phyloP scores from a whole-genome alignment of 2,329 filamentous ascomycete species.

The Colletotrichum cordylinicola region DNA sequence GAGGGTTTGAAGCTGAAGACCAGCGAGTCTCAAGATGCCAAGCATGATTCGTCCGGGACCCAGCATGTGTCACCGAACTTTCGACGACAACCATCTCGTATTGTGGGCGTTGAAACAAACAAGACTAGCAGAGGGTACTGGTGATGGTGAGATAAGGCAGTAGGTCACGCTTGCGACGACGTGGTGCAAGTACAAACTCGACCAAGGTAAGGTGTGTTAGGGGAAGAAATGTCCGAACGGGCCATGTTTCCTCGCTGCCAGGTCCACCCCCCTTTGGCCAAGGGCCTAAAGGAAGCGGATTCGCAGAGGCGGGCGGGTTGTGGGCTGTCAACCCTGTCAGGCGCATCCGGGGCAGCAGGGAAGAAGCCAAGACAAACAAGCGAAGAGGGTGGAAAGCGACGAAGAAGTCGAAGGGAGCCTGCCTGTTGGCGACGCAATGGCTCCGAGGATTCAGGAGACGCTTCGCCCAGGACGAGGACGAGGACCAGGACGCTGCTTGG shows the following conservation, averaged over 20 bases:
- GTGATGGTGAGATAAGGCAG: neutral
- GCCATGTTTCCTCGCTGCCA: conserved; percentile 15
- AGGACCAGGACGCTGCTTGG: neutral
- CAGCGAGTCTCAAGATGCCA: conserved; percentile 20
- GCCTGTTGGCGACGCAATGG: neutral
- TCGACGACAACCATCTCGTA: conserved; percentile 6
- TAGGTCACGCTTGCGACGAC: neutral
- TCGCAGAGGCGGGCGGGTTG: neutral
- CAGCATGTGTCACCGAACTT: conserved; percentile 13
- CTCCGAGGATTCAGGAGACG: neutral
- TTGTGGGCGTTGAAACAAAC: conserved; percentile 17
- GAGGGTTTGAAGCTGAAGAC: conserved; percentile 18
- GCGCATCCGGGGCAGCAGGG: neutral
- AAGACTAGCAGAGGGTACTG: neutral
- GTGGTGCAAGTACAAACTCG: neutral
- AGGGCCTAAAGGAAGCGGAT: neutral
- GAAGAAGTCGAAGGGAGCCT: neutral
- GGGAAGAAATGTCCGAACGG: conserved; percentile 16
- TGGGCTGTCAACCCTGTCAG: conserved; percentile 4
- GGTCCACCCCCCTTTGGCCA: neutral
- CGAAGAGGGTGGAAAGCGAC: neutral
- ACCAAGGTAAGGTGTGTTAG: neutral
- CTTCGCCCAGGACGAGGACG: no score
- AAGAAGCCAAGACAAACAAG: neutral
- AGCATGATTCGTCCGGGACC: conserved; percentile 7